A percentile compares a stretch with the other conserved stretches of the same genome.
Evolutionary conservation across 23 red algal genomes (phyloP).

Genomic region (Gracilaria caudata): DNA sequence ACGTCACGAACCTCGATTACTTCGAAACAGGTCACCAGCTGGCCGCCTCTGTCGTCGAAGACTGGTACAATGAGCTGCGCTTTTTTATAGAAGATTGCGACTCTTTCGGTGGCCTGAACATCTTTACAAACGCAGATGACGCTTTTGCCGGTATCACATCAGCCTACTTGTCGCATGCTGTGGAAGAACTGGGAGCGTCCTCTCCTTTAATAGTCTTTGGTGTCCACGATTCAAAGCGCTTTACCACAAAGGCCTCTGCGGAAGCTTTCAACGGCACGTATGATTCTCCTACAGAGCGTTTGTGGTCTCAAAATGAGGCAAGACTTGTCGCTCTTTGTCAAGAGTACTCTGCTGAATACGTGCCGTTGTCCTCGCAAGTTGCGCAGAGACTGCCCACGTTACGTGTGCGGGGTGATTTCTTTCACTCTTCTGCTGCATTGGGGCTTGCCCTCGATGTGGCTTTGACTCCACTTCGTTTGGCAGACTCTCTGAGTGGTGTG

Average conservation of each 20-base stretch:
- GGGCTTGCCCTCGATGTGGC: conserved; percentile 42
- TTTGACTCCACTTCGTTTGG: conserved; percentile 37
- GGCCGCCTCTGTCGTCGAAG: conserved; percentile 34
- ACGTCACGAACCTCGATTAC: conserved; percentile 27
- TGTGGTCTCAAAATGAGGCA: conserved; percentile 59
- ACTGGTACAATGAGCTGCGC: conserved; percentile 50
- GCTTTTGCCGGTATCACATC: conserved; percentile 59
- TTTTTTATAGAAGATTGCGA: conserved; percentile 73
- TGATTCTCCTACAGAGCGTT: not conserved
- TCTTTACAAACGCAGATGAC: conserved; percentile 48
- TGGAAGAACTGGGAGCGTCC: conserved; percentile 52
- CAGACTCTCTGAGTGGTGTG: conserved; percentile 28
- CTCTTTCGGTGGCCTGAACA: conserved; percentile 47
- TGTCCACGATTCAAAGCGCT: conserved; percentile 25
- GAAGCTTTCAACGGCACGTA: not conserved
- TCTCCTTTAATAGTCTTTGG: conserved; percentile 26
- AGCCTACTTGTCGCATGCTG: conserved; percentile 17
- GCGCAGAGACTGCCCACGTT: conserved; percentile 14
- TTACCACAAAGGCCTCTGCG: not conserved
- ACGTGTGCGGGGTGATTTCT: conserved; percentile 4
- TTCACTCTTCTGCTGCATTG: conserved; percentile 48
- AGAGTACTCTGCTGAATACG: conserved; percentile 50
- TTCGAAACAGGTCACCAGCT: conserved; percentile 45
- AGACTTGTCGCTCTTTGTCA: conserved; percentile 25
- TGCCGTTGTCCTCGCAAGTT: conserved; percentile 34